Conservation (phyloP, 2,329 filamentous ascomycete genomes). For the Hymenoscyphus linearis region DNA sequence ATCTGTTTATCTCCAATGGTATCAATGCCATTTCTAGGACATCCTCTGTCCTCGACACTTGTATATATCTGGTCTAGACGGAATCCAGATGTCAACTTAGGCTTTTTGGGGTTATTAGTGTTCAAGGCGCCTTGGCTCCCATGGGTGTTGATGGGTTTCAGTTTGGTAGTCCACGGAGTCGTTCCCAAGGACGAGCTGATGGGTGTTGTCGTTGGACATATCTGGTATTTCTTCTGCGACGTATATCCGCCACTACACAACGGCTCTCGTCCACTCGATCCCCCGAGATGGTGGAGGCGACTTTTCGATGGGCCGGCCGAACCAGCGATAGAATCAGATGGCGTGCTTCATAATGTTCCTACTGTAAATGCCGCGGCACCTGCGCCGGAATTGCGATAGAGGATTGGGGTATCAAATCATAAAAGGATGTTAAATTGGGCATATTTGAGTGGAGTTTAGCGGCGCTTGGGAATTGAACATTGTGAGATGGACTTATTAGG, state of each 20-base stretch:
- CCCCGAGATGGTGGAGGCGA: slow-evolving; percentile 83
- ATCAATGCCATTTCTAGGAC: slow-evolving; percentile 90
- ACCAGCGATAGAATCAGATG: slow-evolving; percentile 46
- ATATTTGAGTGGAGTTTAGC: slow-evolving; percentile 14
- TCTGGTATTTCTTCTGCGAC: slow-evolving; percentile 98
- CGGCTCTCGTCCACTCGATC: slow-evolving; percentile 79
- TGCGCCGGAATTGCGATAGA: slow-evolving; percentile 35
- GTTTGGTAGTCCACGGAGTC: slow-evolving; percentile 80
- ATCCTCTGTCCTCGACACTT: slow-evolving; percentile 83
- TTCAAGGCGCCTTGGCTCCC: slow-evolving; percentile 94
- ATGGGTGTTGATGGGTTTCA: slow-evolving; percentile 93
- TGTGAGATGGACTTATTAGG: background rate
- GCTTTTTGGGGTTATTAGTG: slow-evolving; percentile 80
- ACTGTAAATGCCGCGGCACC: slow-evolving; percentile 50
- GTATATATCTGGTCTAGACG: slow-evolving; percentile 98
- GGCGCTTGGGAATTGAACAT: background rate
- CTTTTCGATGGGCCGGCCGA: slow-evolving; percentile 62
- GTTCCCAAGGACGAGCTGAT: slow-evolving; percentile 95
- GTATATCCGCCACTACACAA: slow-evolving; percentile 90
- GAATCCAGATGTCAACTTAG: slow-evolving; percentile 86
- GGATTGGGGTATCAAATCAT: background rate
- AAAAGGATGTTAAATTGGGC: slow-evolving; percentile 1
- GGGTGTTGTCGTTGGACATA: slow-evolving; percentile 88
- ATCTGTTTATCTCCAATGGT: slow-evolving; percentile 80
- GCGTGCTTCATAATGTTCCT: slow-evolving; percentile 54